phyloP scores from a whole-genome alignment of 306 rosid species.

The Lathyrus sativus region DNA sequence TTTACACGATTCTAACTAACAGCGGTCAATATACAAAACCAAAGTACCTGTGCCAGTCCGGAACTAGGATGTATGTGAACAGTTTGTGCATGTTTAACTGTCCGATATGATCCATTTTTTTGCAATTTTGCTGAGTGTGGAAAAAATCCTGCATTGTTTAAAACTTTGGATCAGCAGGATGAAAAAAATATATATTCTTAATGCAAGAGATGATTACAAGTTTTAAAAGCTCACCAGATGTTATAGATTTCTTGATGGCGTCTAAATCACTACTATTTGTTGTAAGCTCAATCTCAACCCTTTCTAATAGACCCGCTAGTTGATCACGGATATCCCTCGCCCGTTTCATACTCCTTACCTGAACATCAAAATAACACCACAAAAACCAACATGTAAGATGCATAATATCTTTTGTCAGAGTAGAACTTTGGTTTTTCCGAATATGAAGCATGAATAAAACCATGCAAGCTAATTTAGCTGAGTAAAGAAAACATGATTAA shows the following conservation, averaged over 20 bases:
- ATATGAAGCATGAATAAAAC: conserved; percentile 10
- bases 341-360: conserved; percentile 98
- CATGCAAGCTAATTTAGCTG: background rate
- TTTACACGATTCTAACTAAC: background rate
- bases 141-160: conserved; percentile 65
- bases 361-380: conserved; percentile 28
- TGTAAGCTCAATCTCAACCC: conserved; percentile 85
- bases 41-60: conserved; percentile 76
- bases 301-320: conserved; percentile 86
- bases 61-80: conserved; percentile 97
- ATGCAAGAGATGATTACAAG: conserved; percentile 20
- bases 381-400: background rate
- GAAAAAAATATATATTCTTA: background rate
- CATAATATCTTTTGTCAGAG: background rate
- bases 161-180: conserved; percentile 31
- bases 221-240: conserved; percentile 62
- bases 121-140: conserved; percentile 83
- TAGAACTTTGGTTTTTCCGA: background rate
- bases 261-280: conserved; percentile 67
- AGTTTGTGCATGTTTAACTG: conserved; percentile 77
- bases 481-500: conserved; percentile 14
- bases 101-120: conserved; percentile 83
- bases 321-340: conserved; percentile 96
- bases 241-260: conserved; percentile 79
- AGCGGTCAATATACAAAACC: background rate